These are phyloP conservation scores for Rhododendron ferrugineum DNA, from an alignment of 148 eudicot species.

Conservation along the genomic window DNA sequence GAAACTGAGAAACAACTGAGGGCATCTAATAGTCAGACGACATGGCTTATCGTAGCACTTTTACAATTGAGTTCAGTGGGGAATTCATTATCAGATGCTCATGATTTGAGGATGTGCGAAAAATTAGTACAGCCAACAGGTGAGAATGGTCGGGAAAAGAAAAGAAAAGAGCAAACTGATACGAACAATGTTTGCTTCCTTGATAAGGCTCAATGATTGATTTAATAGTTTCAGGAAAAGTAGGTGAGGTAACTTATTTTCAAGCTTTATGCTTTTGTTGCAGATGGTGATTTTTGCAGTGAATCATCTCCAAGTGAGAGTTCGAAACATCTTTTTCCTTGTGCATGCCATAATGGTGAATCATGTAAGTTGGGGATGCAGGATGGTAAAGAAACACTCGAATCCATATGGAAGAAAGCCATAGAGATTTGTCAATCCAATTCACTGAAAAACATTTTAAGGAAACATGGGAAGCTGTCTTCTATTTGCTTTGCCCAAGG, in stretches of 20 bases:
- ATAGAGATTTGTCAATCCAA: slow-evolving; percentile 55
- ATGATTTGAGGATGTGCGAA: slow-evolving; percentile 48
- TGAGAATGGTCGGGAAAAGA: slow-evolving; percentile 12
- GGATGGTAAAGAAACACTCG: slow-evolving; percentile 47
- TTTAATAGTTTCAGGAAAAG: background rate
- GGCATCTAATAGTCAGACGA: slow-evolving; percentile 71
- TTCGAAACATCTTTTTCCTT: slow-evolving; percentile 52
- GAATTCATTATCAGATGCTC: slow-evolving; percentile 41
- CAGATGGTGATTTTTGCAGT: slow-evolving; percentile 82
- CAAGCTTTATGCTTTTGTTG: slow-evolving; percentile 15
- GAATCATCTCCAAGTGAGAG: slow-evolving; percentile 69
- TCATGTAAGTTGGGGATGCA: slow-evolving; percentile 34
- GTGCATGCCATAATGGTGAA: slow-evolving; percentile 38
- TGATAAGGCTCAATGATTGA: background rate
- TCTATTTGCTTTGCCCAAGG: slow-evolving; percentile 70
- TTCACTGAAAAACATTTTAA: slow-evolving; percentile 58
- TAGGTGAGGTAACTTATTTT: background rate
- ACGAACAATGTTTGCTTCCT: background rate
- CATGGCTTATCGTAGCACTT: slow-evolving; percentile 93
- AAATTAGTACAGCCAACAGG: slow-evolving; percentile 61
- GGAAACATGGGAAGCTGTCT: slow-evolving; percentile 68
- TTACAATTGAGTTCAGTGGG: slow-evolving; percentile 70
- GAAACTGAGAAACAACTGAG: slow-evolving; percentile 90
- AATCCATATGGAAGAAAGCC: slow-evolving; percentile 68
- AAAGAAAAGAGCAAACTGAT: background rate